Conservation (phyloP, 2,329 filamentous ascomycete species). For the Scedosporium minutisporum region DNA sequence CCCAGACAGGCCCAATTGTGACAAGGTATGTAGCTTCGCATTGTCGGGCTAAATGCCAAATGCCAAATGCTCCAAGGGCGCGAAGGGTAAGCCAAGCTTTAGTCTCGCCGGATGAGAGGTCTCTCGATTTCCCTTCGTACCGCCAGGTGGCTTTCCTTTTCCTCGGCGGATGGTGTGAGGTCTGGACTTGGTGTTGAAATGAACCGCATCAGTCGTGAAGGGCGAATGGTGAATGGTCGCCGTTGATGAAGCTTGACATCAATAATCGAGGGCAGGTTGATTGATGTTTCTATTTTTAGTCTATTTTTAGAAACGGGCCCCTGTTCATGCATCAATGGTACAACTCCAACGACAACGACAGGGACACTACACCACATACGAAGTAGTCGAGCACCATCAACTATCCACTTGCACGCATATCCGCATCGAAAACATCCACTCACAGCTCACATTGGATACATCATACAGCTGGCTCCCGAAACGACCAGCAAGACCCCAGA, state of each 20-base stretch:
- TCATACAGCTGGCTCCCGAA: neutral
- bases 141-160: neutral
- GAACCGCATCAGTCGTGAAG: neutral
- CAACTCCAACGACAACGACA: no score
- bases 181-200: neutral
- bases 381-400: neutral
- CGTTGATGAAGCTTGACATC: neutral
- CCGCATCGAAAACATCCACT: neutral
- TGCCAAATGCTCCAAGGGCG: neutral
- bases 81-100: neutral
- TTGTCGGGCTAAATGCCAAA: neutral
- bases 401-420: no score
- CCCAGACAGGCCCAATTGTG: no score
- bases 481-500: neutral
- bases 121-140: neutral
- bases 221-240: neutral
- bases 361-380: no score
- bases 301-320: constrained; percentile 5
- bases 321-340: no score
- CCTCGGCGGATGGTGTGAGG: neutral
- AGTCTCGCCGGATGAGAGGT: neutral
- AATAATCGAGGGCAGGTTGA: no score
- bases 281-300: constrained; percentile 7
- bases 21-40: no score
- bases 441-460: neutral